Evolutionary conservation across 2,329 filamentous ascomycete species (phyloP), one percentile per base, ranked within the genome.

Genomic region (Epicoccum nigrum): DNA sequence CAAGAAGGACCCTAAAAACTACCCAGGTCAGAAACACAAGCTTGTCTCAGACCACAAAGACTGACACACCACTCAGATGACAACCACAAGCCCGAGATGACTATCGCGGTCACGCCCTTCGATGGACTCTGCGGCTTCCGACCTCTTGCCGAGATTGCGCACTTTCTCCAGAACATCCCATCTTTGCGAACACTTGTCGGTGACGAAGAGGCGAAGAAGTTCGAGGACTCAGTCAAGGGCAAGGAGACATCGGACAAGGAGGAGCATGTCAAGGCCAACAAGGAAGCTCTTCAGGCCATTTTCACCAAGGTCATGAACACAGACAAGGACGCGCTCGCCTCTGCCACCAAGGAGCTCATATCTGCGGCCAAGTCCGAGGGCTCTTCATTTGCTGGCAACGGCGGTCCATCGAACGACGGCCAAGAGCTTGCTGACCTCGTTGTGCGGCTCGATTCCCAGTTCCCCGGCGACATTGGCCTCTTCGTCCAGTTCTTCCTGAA

Each of bases 31-130:
- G 71, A 56, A 15, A 32, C 3, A 23, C 34, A 20, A 17, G 15
- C 13, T n/a, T 7, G 6, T 11, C 5, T 2, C 8, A 4, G 2
- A 12, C 9, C 12, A 31, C 27, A 5, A 2, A n/a, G 25, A 17
- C 63, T 67, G 16, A 68, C 32, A 6, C 9, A 6, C 17, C n/a
- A 19, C n/a, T 17, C n/a, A 62, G 60, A 99, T 80, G 93, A 97
- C 79, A 99, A 99, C 78, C 94, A 99, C 81, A 99, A 99, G 78
- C 94, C 94, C 27, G 94, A 99, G 77, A 99, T 99, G 94, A 92
- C 94, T 56, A 96, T 99, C 73, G 94, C 94, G 56, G 88, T 99
- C 66, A 97, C 94, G 1, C 88, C 91, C 0, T 99, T 99, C 62
- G 93, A 97, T 71, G 94, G 94, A 0, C 83, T 99, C 27, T 99